Evolutionary conservation across 2,329 filamentous ascomycete species (phyloP), one percentile per base, ranked within the genome.

Genomic region (Thelonectria olida): DNA sequence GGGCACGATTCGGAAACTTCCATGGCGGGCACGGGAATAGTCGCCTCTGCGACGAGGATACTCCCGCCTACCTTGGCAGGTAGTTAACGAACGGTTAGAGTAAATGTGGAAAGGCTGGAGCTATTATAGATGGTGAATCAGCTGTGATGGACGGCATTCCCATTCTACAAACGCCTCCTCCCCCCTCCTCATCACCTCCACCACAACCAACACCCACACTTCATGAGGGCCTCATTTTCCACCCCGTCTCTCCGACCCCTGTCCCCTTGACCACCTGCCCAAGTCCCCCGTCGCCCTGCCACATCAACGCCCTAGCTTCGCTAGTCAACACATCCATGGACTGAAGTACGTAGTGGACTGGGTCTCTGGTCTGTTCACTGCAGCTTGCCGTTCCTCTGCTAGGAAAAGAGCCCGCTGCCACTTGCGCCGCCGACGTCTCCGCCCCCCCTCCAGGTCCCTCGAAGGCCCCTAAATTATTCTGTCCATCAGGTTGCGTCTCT

Each of bases 361-460:
- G 49, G 42, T 54, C 34, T 34, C 44, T 49, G 42, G 44, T 41
- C 57, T 38, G 31, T 60, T 50, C 57, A 50, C 55, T 54, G 44
- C 56, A 54, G 19, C 23, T 49, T 49, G 36, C 34, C 31, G 56
- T 53, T 51, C 51, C 45, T 44, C 54, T 28, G n/a, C 57, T 50
- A 50, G 45, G 45, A 39, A 20, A 51, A 41, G 27, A 31, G 39
- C 51, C 58, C 51, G 58, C 58, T 55, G 52, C 58, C 31, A 60
- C 45, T 27, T 36, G 45, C 39, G 58, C 45, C 58, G 56, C 44
- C 57, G 57, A 50, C 57, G 50, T 34, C 44, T 50, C 48, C 28
- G 22, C 36, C 45, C 55, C 42, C 52, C 51, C 17, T 38, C 41
- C 7, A 7, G 36, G 17, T 19, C 17, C n/a, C 17, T n/a, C 17